Conservation (phyloP, 2,329 filamentous ascomycete species). For the Fusarium mangiferae region DNA sequence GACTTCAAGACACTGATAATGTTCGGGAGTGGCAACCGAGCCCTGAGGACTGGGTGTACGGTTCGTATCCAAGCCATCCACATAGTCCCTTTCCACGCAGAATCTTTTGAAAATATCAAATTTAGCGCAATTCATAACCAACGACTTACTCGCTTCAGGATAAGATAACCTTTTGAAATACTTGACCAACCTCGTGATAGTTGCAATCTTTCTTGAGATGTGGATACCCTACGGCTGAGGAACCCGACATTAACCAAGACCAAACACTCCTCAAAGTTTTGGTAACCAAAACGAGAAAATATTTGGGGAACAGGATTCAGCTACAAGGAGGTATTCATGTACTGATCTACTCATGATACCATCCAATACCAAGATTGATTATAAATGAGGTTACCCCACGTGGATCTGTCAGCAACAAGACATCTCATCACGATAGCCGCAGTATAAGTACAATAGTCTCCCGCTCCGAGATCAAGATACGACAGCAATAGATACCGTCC, state of each 20-base stretch:
- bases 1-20: neutral
- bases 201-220: neutral
- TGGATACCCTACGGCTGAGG: slow-evolving; percentile 8
- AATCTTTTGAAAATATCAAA: neutral
- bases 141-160: neutral
- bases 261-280: neutral
- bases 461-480: neutral
- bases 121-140: neutral
- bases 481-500: neutral
- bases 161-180: neutral
- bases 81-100: neutral
- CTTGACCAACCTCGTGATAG: neutral
- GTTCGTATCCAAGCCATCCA: neutral
- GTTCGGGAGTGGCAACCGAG: neutral
- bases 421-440: neutral
- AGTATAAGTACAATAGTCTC: neutral
- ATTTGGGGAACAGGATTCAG: neutral
- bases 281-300: neutral
- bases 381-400: neutral
- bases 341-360: neutral
- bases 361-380: neutral
- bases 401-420: slow-evolving; percentile 2
- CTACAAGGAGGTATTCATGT: neutral
- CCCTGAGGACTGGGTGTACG: neutral
- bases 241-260: neutral